A percentile compares a stretch with the other conserved stretches of the same genome.
These are phyloP conservation scores for Clonostachys rosea DNA, from an alignment of 2,329 filamentous ascomycete genomes.

Conservation along the genomic window DNA sequence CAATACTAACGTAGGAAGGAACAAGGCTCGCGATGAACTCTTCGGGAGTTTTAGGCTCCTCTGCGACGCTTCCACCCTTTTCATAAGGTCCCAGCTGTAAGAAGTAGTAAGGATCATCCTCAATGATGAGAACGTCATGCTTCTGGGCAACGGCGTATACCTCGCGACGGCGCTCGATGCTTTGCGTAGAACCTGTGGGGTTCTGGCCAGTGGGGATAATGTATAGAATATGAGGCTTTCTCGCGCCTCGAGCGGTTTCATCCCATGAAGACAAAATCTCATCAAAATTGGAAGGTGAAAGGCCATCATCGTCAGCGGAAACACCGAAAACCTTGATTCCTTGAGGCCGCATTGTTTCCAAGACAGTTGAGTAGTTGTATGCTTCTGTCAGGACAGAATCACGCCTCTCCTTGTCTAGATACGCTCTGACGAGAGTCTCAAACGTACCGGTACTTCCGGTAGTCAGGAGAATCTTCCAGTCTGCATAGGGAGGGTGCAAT, in stretches of 20 bases:
- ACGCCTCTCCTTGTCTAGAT: slow-evolving; percentile 43
- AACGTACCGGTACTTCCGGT: slow-evolving; percentile 63
- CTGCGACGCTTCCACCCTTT: neutral
- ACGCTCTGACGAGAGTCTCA: slow-evolving; percentile 61
- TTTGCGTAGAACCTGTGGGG: slow-evolving; percentile 69
- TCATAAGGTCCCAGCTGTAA: slow-evolving; percentile 41
- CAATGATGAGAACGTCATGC: slow-evolving; percentile 75
- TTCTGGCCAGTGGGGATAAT: slow-evolving; percentile 72
- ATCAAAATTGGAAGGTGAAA: slow-evolving; percentile 40
- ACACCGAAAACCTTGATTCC: slow-evolving; percentile 57
- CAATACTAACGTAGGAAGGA: slow-evolving; percentile 68
- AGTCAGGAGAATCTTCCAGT: slow-evolving; percentile 67
- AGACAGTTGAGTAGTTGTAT: slow-evolving; percentile 37
- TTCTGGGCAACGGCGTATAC: slow-evolving; percentile 71
- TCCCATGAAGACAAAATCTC: slow-evolving; percentile 63
- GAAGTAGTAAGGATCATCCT: slow-evolving; percentile 89
- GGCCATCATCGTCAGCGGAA: slow-evolving; percentile 60
- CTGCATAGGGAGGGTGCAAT: slow-evolving; percentile 65
- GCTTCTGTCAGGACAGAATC: slow-evolving; percentile 68
- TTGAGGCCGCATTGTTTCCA: slow-evolving; percentile 60
- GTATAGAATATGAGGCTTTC: slow-evolving; percentile 64
- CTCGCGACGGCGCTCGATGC: slow-evolving; percentile 54
- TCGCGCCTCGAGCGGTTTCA: slow-evolving; percentile 38
- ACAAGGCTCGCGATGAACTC: slow-evolving; percentile 55
- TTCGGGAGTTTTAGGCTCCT: slow-evolving; percentile 30